Evolutionary conservation across 306 rosid species (phyloP).

Genomic region (Rosa lucieae): DNA sequence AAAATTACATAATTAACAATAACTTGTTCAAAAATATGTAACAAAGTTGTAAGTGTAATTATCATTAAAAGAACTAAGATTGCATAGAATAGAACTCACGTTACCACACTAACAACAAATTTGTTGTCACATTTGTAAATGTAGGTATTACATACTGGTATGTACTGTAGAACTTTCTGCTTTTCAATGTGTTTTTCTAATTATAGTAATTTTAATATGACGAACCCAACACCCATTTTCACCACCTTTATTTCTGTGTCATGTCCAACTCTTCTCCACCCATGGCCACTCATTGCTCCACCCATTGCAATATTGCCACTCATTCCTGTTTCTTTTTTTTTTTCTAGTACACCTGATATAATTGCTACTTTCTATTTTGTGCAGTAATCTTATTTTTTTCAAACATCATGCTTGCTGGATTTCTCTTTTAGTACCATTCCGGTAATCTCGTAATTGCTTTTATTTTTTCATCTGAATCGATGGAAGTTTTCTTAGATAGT

Average conservation of each 20-base stretch:
- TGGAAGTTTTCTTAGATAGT: background rate
- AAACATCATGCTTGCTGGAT: background rate
- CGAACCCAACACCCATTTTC: slow-evolving; percentile 33
- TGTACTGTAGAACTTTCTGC: background rate
- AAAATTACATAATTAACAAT: too few relatives aligned
- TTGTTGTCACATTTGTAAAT: too few relatives aligned
- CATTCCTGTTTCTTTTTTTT: slow-evolving; percentile 17
- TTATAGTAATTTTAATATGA: slow-evolving; percentile 27
- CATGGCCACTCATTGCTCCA: slow-evolving; percentile 14
- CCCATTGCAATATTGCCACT: slow-evolving; percentile 20
- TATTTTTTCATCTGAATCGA: background rate
- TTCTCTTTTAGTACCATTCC: background rate
- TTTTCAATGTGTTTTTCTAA: slow-evolving; percentile 26
- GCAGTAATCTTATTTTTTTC: background rate
- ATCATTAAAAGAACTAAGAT: too few relatives aligned
- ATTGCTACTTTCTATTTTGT: slow-evolving; percentile 12
- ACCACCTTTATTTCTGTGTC: slow-evolving; percentile 33
- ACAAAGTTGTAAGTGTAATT: too few relatives aligned
- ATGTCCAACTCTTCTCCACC: slow-evolving; percentile 38
- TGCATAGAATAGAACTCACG: too few relatives aligned
- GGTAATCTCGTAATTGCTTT: background rate
- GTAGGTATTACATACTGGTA: too few relatives aligned
- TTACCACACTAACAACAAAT: too few relatives aligned
- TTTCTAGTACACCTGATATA: slow-evolving; percentile 31
- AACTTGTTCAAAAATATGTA: too few relatives aligned